Percentiles rank a stretch among this genome's conserved stretches.
These are phyloP conservation scores for Selaginella moellendorffii DNA, from an alignment of 75 land plant genomes.

Conservation along the genomic window DNA sequence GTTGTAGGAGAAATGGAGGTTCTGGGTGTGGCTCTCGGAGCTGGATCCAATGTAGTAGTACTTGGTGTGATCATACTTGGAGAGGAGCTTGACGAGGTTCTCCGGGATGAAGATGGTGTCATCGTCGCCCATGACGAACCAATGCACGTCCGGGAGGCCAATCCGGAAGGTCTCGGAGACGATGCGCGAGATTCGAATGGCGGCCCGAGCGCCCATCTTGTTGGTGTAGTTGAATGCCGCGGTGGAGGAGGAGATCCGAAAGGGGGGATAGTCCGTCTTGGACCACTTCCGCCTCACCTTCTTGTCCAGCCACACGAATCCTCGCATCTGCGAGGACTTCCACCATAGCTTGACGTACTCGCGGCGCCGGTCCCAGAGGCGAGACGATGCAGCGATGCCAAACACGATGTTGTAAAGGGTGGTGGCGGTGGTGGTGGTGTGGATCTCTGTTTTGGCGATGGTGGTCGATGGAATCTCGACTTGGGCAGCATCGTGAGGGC, in stretches of 20 bases:
- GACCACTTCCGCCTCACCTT: constrained; percentile 1
- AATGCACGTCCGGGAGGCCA: constrained; percentile 35
- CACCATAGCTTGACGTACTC: constrained; percentile 57
- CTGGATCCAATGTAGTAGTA: constrained; percentile 50
- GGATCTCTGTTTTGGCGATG: too few relatives aligned
- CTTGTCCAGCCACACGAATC: constrained; percentile 53
- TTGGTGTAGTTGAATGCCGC: constrained; percentile 34
- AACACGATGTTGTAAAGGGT: constrained; percentile 38
- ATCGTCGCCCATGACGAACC: constrained; percentile 88
- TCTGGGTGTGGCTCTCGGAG: constrained; percentile 52
- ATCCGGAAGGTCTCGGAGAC: constrained; percentile 48
- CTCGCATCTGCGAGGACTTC: constrained; percentile 43
- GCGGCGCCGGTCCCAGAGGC: constrained; percentile 42
- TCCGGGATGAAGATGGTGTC: constrained; percentile 65
- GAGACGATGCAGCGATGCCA: constrained; percentile 50
- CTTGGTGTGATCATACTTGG: constrained; percentile 51
- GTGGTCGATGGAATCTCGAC: too few relatives aligned
- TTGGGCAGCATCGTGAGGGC: too few relatives aligned
- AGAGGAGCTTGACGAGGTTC: constrained; percentile 49
- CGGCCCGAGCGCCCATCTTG: constrained; percentile 30
- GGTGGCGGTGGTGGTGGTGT: neutral
- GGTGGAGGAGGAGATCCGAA: constrained; percentile 39
- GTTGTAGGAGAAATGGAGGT: constrained; percentile 39
- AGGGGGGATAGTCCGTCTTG: constrained; percentile 27
- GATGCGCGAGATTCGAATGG: constrained; percentile 52